A percentile compares a stretch with the other conserved stretches of the same genome.
Evolutionary conservation across 176 grass and related monocot genomes (phyloP).

Genomic region (Hsuehochloa calcarea): DNA sequence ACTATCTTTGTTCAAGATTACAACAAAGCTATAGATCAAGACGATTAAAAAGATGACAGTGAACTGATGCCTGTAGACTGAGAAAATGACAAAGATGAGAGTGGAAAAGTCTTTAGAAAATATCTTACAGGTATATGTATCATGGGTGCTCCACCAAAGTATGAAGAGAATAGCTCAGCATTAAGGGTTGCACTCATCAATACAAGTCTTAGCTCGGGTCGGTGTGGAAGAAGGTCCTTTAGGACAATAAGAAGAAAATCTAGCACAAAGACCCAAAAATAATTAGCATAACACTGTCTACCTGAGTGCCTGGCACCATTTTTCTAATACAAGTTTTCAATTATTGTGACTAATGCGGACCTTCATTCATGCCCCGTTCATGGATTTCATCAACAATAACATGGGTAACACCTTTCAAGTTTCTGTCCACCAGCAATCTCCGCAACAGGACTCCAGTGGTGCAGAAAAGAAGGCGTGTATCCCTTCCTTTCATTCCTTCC

Average conservation of each 20-base stretch:
- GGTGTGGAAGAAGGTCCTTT: constrained; percentile 86
- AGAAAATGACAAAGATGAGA: background rate
- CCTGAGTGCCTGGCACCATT: background rate
- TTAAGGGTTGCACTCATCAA: constrained; percentile 99
- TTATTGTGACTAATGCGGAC: constrained; percentile 37
- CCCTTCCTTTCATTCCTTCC: constrained; percentile 96
- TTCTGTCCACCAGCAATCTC: constrained; percentile 87
- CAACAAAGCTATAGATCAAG: background rate
- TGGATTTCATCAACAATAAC: constrained; percentile 99
- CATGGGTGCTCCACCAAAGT: constrained; percentile 93
- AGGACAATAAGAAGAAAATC: constrained; percentile 99
- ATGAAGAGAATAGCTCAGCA: constrained; percentile 95
- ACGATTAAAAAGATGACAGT: background rate
- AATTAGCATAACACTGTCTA: constrained; percentile 17
- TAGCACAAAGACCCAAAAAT: constrained; percentile 34
- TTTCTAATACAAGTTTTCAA: background rate
- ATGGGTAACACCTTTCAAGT: constrained; percentile 91
- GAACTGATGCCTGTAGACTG: background rate
- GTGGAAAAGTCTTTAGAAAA: constrained; percentile 1
- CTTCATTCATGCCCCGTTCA: constrained; percentile 99
- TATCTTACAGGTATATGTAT: constrained; percentile 91
- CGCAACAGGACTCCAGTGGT: constrained; percentile 93
- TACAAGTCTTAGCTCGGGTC: constrained; percentile 86
- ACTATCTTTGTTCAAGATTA: background rate
- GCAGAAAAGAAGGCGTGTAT: constrained; percentile 92